Percentiles rank a stretch among this genome's conserved stretches.
Evolutionary conservation across 345 rosid genomes (phyloP).

Genomic region (Mallotus nudiflorus): DNA sequence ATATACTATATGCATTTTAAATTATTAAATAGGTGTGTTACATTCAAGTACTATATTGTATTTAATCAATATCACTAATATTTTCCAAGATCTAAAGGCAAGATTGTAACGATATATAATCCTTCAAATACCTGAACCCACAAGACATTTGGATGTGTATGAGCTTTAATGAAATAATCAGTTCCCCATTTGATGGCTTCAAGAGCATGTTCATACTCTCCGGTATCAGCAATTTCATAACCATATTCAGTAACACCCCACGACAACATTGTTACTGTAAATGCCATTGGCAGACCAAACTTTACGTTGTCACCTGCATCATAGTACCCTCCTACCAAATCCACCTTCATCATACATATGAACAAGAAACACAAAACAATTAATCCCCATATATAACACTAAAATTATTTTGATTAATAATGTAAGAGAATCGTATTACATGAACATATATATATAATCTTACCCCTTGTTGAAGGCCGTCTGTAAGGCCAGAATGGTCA

Average conservation of each 20-base stretch:
- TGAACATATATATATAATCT: conserved; percentile 11
- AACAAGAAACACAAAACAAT: not conserved
- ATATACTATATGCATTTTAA: too few relatives aligned
- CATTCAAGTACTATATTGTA: too few relatives aligned
- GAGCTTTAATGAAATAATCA: conserved; percentile 84
- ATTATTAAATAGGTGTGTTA: too few relatives aligned
- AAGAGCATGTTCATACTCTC: conserved; percentile 58
- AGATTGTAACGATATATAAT: too few relatives aligned
- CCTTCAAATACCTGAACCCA: conserved; percentile 66
- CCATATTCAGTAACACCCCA: conserved; percentile 83
- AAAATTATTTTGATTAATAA: too few relatives aligned
- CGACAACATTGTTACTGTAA: conserved; percentile 80
- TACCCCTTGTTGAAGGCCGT: conserved; percentile 95
- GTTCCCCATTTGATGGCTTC: conserved; percentile 91
- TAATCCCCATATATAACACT: not conserved
- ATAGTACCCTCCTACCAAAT: conserved; percentile 89
- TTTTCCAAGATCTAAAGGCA: too few relatives aligned
- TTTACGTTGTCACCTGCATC: conserved; percentile 95
- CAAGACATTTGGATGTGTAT: conserved; percentile 73
- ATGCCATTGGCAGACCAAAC: conserved; percentile 89
- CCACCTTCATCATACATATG: conserved; percentile 47
- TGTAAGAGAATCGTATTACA: too few relatives aligned
- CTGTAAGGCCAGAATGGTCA: conserved; percentile 89
- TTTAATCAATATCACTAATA: too few relatives aligned
- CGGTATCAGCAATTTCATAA: conserved; percentile 51